Base-by-base conservation (phyloP, 257 asterid genomes). In the Solanum microdontum region DNA sequence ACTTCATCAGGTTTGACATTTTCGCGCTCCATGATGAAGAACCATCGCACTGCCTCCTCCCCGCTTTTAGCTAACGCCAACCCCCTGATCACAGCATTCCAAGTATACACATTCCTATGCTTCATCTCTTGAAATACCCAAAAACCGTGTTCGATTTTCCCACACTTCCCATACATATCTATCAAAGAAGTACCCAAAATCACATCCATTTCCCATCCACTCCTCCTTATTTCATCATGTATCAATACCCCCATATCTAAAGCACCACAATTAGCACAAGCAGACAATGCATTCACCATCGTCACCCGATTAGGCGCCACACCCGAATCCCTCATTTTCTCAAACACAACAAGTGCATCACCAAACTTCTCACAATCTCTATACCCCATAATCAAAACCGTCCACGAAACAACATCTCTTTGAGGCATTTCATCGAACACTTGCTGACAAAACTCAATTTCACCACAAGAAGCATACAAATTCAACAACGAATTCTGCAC, bases 351-450 rank as follows among this genome's bases (percentile, higher is more conserved):
- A 88, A 96, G 91, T 1, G 96, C 95, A 36, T 94, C 95, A 15
- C 86, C 89, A 70, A 88, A 92, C 90, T 84, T 90, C 86, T 92
- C 90, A 39, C 89, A 88, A 23, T 92, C 94, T 83, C 89, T 92
- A 88, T 89, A 93, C 68, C 98, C 98, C 39, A 92, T 84, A 83
- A 96, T 89, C 92, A 93, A 19, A 28, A 90, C 88, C n/a, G 98
- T 94, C 98, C 98, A 95, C 3, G 98, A 92, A 28, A 96, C 99
- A 8, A 93, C 97, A 85, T 96, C 98, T 90, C 91, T 92, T 40
- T 83, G 79, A 84, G 93, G 92, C 97, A 96, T 93, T 95, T 95
- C 97, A 74, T 94, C 98, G 60, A 95, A 96, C 93, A 94, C 86
- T 7, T 90, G 43, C 76, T 87, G 83, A n/a, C 96, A 94, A 82